These are phyloP conservation scores for Daldinia loculata DNA, from an alignment of 495 filamentous ascomycete genomes.

Conservation along the genomic window DNA sequence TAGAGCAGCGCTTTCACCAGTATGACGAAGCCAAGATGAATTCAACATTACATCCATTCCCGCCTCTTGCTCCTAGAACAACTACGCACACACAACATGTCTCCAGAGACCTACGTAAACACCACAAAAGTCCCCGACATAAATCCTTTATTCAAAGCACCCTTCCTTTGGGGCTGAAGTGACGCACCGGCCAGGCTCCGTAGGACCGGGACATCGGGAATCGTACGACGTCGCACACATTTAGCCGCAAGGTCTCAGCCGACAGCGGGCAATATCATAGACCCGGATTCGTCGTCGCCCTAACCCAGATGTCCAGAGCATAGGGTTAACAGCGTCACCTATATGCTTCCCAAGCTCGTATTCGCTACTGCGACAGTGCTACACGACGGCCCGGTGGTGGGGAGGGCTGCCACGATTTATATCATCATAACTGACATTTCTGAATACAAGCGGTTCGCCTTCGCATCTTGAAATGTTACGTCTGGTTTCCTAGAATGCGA, in stretches of 20 bases:
- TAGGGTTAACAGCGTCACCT: not conserved
- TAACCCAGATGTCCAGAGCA: slow-evolving; percentile 5
- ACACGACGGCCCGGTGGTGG: not conserved
- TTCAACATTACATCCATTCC: not conserved
- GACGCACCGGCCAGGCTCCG: slow-evolving; percentile 20
- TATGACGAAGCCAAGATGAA: not conserved
- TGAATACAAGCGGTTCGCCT: not conserved
- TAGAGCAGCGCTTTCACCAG: not conserved
- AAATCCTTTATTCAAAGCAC: not conserved
- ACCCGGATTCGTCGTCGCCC: slow-evolving; percentile 8
- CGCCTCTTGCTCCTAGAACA: not conserved
- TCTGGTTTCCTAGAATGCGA: not conserved
- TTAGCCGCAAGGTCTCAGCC: slow-evolving; percentile 42
- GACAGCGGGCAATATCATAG: slow-evolving; percentile 21
- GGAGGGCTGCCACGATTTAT: not conserved
- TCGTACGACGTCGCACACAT: slow-evolving; percentile 33
- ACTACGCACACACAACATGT: not conserved
- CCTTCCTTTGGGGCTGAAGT: not conserved
- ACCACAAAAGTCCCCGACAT: not conserved
- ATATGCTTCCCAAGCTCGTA: slow-evolving; percentile 8
- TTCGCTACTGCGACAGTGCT: slow-evolving; percentile 10
- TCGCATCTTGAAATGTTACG: not conserved
- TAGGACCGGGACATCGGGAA: slow-evolving; percentile 22
- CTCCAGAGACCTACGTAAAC: not conserved
- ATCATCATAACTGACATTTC: no score